phyloP scores from a whole-genome alignment of 2,329 filamentous ascomycete species.

The Aspergillus tubingensis region DNA sequence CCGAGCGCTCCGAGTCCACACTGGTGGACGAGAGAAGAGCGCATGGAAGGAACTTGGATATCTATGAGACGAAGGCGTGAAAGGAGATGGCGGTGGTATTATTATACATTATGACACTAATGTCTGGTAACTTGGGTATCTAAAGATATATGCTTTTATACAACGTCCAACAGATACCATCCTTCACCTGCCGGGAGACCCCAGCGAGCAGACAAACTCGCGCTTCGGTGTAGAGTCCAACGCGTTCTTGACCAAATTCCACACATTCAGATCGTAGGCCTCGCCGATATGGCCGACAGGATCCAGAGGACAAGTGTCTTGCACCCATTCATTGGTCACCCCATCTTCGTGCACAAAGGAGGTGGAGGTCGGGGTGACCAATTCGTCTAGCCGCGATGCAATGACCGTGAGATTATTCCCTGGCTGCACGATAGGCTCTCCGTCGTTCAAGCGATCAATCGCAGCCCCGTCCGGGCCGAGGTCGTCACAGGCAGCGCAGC shows the following conservation, averaged over 20 bases:
- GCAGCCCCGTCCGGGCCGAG: constrained; percentile 33
- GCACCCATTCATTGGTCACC: constrained; percentile 36
- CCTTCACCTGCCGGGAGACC: constrained; percentile 32
- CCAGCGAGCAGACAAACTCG: constrained; percentile 31
- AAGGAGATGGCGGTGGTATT: not conserved
- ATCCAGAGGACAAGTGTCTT: constrained; percentile 35
- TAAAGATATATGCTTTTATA: not conserved
- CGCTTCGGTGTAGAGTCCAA: constrained; percentile 31
- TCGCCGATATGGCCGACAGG: constrained; percentile 42
- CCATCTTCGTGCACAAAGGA: constrained; percentile 36
- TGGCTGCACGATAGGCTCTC: constrained; percentile 34
- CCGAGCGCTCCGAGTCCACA: not conserved
- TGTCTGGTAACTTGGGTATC: not conserved
- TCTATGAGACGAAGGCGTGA: not conserved
- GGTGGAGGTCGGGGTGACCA: constrained; percentile 37
- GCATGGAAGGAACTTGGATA: not conserved
- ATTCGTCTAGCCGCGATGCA: constrained; percentile 35
- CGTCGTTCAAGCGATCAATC: constrained; percentile 35
- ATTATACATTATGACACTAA: constrained; percentile 8
- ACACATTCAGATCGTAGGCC: constrained; percentile 43
- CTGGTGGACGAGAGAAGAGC: constrained; percentile 9
- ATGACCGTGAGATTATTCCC: constrained; percentile 39
- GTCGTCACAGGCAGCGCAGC: constrained; percentile 39
- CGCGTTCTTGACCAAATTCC: constrained; percentile 42
- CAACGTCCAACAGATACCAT: not conserved